These are phyloP conservation scores for Suhomyces bokatorum DNA, from an alignment of 1,139 yeast genomes.

Conservation along the genomic window DNA sequence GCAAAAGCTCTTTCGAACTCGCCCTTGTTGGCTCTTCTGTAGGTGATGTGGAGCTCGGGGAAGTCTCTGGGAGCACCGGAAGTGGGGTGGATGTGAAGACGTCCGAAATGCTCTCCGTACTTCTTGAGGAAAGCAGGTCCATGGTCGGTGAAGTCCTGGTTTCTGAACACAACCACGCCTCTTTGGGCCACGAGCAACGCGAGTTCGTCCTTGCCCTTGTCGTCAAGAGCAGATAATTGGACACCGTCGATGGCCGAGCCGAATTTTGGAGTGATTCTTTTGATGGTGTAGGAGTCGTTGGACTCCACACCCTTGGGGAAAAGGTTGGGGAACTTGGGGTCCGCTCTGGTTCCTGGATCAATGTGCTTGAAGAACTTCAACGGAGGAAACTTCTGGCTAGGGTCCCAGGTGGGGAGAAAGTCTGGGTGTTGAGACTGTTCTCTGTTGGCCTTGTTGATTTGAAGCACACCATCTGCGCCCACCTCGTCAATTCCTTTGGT, in stretches of 20 bases:
- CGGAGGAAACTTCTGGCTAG: conserved; percentile 43
- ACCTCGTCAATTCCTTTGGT: conserved; percentile 37
- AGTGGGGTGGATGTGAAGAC: conserved; percentile 43
- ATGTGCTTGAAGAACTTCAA: conserved; percentile 48
- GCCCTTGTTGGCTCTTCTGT: conserved; percentile 29
- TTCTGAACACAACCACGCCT: conserved; percentile 42
- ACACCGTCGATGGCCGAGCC: conserved; percentile 55
- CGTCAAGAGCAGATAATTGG: conserved; percentile 29
- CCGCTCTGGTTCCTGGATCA: conserved; percentile 61
- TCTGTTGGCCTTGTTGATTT: conserved; percentile 26
- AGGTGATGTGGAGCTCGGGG: conserved; percentile 38
- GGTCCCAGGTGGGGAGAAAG: conserved; percentile 55
- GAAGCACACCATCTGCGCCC: conserved; percentile 39
- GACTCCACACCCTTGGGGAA: conserved; percentile 29
- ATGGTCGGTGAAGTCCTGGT: conserved; percentile 36
- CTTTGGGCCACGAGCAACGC: conserved; percentile 41
- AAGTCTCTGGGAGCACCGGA: conserved; percentile 40
- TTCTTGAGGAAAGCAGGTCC: conserved; percentile 36
- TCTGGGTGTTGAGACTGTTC: conserved; percentile 32
- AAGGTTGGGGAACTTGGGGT: conserved; percentile 52
- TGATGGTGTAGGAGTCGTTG: conserved; percentile 26
- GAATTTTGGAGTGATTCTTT: conserved; percentile 58
- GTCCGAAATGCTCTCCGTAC: conserved; percentile 37
- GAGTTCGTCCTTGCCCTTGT: conserved; percentile 37
- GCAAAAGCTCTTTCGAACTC: conserved; percentile 27